A percentile compares a stretch with the other conserved stretches of the same genome.
Conservation (phyloP, 208 protist genomes). For the Leishmania gerbilli region DNA sequence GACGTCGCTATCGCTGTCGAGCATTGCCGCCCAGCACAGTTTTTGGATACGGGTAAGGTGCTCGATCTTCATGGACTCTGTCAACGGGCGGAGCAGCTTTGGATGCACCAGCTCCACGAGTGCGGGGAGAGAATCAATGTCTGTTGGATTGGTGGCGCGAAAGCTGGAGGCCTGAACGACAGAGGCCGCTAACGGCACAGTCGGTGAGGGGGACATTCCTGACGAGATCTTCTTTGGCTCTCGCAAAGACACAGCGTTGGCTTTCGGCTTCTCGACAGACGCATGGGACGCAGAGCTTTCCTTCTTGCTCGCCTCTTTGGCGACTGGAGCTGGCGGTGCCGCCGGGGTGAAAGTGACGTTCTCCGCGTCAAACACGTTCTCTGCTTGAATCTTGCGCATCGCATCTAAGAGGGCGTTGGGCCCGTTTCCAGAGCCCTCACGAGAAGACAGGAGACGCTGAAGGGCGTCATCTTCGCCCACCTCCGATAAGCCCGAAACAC, state of each 20-base stretch:
- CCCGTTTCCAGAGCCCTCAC: conserved; percentile 3
- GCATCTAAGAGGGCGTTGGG: conserved; percentile 33
- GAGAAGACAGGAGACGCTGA: conserved; percentile 30
- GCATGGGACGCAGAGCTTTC: background rate
- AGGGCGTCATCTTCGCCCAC: conserved; percentile 49
- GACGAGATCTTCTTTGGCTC: conserved; percentile 19
- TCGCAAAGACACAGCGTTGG: conserved; percentile 19
- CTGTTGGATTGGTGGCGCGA: conserved; percentile 44
- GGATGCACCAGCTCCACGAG: conserved; percentile 66
- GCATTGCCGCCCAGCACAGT: conserved; percentile 90
- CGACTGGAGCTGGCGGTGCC: background rate
- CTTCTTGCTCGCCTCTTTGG: background rate
- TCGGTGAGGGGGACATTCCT: background rate
- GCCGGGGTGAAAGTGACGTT: background rate
- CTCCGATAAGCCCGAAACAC: conserved; percentile 53
- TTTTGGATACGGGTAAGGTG: conserved; percentile 93
- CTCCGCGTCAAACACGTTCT: conserved; percentile 21
- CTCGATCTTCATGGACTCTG: conserved; percentile 63
- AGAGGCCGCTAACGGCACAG: conserved; percentile 6
- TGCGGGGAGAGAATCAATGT: conserved; percentile 44
- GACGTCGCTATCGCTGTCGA: conserved; percentile 76
- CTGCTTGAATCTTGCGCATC: conserved; percentile 41
- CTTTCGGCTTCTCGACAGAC: background rate
- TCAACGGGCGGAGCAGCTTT: conserved; percentile 68
- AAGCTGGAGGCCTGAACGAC: conserved; percentile 32